Conservation (phyloP, 2,329 filamentous ascomycete genomes). For the Ampelomyces quisqualis region DNA sequence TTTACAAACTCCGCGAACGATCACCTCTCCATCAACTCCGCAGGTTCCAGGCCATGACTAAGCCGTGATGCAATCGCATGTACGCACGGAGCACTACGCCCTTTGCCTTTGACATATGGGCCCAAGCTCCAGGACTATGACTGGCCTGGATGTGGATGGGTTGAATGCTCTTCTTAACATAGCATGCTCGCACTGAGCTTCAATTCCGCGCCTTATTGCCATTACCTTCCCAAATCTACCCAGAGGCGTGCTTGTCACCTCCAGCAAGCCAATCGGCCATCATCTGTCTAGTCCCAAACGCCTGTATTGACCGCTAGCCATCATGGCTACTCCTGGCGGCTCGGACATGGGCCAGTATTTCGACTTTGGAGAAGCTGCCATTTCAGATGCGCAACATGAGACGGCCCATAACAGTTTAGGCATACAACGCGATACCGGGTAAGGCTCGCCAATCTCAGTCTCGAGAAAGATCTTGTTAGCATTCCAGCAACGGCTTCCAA, state of each 20-base stretch:
- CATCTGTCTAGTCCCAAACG: slow-evolving; percentile 1
- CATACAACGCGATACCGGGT: slow-evolving; percentile 14
- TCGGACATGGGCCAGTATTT: slow-evolving; percentile 43
- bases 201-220: slow-evolving; percentile 22
- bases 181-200: background rate
- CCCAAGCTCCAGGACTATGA: background rate
- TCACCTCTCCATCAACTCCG: no score
- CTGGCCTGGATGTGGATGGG: slow-evolving; percentile 3
- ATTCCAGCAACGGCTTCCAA: no score
- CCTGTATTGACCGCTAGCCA: slow-evolving; percentile 9
- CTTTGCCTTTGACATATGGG: slow-evolving; percentile 13
- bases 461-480: no score
- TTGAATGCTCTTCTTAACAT: slow-evolving; percentile 2
- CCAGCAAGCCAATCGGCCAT: background rate
- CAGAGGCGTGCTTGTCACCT: slow-evolving; percentile 20
- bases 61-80: slow-evolving; percentile 11
- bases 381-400: slow-evolving; percentile 27
- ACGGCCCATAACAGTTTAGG: slow-evolving; percentile 2
- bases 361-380: slow-evolving; percentile 44
- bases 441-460: slow-evolving; percentile 6
- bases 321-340: slow-evolving; percentile 31
- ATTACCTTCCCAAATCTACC: slow-evolving; percentile 9
- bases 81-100: slow-evolving; percentile 19
- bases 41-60: slow-evolving; percentile 13
- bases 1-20: no score